Evolutionary conservation across 768 basidiomycete species (phyloP), one percentile per base, ranked within the genome.

Genomic region (Chlorophyllum brunneum): DNA sequence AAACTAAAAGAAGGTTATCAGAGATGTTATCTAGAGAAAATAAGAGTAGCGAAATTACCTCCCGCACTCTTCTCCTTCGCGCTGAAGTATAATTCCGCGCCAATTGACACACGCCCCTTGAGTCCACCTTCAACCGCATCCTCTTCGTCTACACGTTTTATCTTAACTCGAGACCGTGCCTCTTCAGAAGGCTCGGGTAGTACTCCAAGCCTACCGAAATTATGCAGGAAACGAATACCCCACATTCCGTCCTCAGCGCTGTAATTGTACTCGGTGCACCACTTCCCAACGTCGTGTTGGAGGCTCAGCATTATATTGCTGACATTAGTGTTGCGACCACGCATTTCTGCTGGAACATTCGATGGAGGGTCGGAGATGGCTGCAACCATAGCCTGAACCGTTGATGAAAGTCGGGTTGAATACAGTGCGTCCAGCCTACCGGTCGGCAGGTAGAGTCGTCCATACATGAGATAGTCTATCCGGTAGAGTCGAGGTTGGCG

Each of bases 231-330:
- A 15, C 89, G 80, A 15, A 92, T 67, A 13, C 95, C 95, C 75
- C 85, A 87, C 92, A 98, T 95, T 16, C 86, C 85, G 60, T 98
- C 95, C 58, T 93, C 90, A 1, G 91, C 90, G 58, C 92, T 94
- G 76, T 88, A 98, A 2, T 88, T 89, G 59, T 95, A 98, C 66
- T 98, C 95, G 2, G 88, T 86, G 58, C 91, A 91, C 84, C 88
- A 94, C 58, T 88, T 83, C 2, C 95, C 95, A 7, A 88, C 81
- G 63, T 97, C 93, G 62, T 97, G 94, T 66, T 95, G 93, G 30
- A 98, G 67, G 57, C 81, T 90, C 60, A 98, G 66, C 80, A 97
- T 86, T 63, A 83, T 63, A 56, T 89, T 89, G 63, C 80, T 88
- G 54, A 74, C 70, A 58, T 79, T 75, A 43, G 75, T 70, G 47